Percentiles rank a stretch among this genome's conserved stretches.
Conservation (phyloP, 2,329 filamentous ascomycete species). For the Bipolaris victoriae region DNA sequence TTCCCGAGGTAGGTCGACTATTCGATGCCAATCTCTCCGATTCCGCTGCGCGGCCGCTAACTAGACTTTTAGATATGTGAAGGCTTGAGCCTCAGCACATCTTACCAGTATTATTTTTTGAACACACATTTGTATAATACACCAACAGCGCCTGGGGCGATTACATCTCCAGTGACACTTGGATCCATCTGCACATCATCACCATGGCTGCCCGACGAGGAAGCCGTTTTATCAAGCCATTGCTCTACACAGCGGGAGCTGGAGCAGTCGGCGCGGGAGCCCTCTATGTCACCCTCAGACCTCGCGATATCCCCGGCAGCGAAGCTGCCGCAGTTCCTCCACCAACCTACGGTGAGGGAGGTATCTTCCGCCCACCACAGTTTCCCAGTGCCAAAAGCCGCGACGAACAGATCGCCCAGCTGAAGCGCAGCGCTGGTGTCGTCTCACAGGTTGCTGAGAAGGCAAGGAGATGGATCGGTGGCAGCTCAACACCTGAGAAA, state of each 20-base stretch:
- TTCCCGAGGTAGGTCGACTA: conserved; percentile 18
- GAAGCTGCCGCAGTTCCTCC: conserved; percentile 73
- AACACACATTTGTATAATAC: conserved; percentile 12
- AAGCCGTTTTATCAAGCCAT: conserved; percentile 60
- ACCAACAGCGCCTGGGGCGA: conserved; percentile 11
- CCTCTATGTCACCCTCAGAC: conserved; percentile 70
- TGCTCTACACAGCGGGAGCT: conserved; percentile 65
- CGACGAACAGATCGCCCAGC: conserved; percentile 67
- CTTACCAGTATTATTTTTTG: conserved; percentile 13
- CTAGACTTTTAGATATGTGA: conserved; percentile 8
- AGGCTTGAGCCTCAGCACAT: conserved; percentile 27
- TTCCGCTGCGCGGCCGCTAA: conserved; percentile 30
- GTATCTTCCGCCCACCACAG: conserved; percentile 68
- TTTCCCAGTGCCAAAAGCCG: conserved; percentile 69
- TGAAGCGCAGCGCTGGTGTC: conserved; percentile 60
- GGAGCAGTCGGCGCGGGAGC: conserved; percentile 61
- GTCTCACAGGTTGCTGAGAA: conserved; percentile 37
- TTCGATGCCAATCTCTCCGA: conserved; percentile 4
- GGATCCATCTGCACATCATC: conserved; percentile 9
- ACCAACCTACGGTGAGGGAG: conserved; percentile 71
- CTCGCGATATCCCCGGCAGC: conserved; percentile 73
- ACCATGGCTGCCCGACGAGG: conserved; percentile 46
- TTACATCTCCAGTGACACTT: conserved; percentile 1
- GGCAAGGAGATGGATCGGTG: conserved; percentile 53
- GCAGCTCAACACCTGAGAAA: conserved; percentile 35